phyloP scores from a whole-genome alignment of 371 early-diverging fungal species.

The Mucor sp. region DNA sequence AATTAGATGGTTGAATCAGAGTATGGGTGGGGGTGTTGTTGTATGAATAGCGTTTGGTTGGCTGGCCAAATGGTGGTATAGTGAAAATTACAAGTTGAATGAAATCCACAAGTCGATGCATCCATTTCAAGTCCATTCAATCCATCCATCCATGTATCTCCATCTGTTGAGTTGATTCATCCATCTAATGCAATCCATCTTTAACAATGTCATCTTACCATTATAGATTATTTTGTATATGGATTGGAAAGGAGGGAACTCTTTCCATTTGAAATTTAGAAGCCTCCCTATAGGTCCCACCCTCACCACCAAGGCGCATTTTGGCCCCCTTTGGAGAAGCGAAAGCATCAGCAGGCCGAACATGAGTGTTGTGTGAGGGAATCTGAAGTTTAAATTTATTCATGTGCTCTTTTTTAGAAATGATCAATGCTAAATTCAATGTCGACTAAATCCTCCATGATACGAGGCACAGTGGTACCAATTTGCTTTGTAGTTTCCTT shows the following conservation, averaged over 20 bases:
- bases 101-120: background rate
- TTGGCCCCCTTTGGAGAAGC: background rate
- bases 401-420: slow-evolving; percentile 57
- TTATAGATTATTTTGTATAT: slow-evolving; percentile 17
- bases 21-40: background rate
- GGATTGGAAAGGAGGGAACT: slow-evolving; percentile 17
- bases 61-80: background rate
- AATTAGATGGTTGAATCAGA: background rate
- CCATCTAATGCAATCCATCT: slow-evolving; percentile 10
- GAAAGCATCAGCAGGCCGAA: background rate
- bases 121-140: background rate
- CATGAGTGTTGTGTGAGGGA: background rate
- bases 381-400: background rate
- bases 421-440: slow-evolving; percentile 70
- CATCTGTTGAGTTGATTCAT: background rate
- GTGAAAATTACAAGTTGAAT: background rate
- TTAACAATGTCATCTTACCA: slow-evolving; percentile 15
- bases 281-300: background rate
- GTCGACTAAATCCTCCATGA: slow-evolving; percentile 84
- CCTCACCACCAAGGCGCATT: background rate
- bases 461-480: slow-evolving; percentile 80
- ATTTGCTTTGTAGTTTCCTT: slow-evolving; percentile 87
- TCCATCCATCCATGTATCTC: background rate
- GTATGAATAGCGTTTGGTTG: background rate
- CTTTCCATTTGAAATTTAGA: background rate